Evolutionary conservation across 495 filamentous ascomycete genomes (phyloP).

Genomic region (Clohesyomyces aquaticus): DNA sequence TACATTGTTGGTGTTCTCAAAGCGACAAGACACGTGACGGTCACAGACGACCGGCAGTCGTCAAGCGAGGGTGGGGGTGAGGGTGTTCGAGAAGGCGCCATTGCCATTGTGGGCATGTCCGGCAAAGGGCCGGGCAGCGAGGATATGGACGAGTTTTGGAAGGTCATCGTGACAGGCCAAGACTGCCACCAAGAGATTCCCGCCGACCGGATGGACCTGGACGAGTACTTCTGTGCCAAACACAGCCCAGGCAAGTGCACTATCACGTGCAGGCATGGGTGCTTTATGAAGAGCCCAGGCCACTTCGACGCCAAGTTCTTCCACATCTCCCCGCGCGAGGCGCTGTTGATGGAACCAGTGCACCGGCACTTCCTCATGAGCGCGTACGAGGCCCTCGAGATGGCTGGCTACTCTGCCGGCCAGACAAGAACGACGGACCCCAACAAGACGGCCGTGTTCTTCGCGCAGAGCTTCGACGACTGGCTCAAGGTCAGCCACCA

Average conservation of each 20-base stretch:
- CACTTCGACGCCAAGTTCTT: background rate
- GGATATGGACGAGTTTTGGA: background rate
- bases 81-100: no score
- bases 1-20: no score
- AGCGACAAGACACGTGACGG: no score
- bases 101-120: constrained; percentile 1
- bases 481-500: constrained; percentile 30
- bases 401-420: constrained; percentile 43
- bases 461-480: no score
- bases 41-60: no score
- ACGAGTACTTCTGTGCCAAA: background rate
- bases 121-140: background rate
- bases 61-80: no score
- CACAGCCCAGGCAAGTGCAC: background rate
- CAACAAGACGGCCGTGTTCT: no score
- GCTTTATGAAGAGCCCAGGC: background rate
- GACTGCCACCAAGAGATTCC: background rate
- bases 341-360: background rate
- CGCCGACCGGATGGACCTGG: background rate
- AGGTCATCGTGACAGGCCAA: constrained; percentile 21
- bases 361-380: background rate
- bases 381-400: constrained; percentile 46
- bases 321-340: background rate
- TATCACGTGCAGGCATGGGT: background rate
- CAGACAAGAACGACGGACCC: no score